Evolutionary conservation across 208 protist genomes (phyloP), one percentile per base, ranked within the genome.

Genomic region (Trypanosoma brucei): DNA sequence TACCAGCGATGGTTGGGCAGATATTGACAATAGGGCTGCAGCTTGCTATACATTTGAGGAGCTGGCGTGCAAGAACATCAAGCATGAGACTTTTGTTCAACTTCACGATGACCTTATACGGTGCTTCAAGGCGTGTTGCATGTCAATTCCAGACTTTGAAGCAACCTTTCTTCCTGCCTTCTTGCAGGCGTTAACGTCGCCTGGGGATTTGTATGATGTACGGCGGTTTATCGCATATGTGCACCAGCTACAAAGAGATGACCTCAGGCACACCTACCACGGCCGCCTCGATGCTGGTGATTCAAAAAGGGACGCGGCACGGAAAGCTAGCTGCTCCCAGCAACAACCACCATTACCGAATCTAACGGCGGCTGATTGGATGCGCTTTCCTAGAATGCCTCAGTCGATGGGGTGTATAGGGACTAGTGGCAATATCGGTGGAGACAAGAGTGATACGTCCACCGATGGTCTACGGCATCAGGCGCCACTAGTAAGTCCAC

Each of bases 81-180:
- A 68, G 55, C 57, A 64, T 36, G 69, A 75, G 42, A 2, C 14
- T 38, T 64, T 75, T 55, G 57, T 59, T 45, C 61, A 59, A n/a
- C 42, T 75, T 36, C 56, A 75, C 57, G 62, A 75, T 31, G 69
- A 75, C 31, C 42, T 75, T 14, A 31, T 75, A 31, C 69, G 69
- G 38, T 33, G 38, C 3, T 62, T 75, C 51, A 75, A 61, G 49
- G 69, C 49, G 0, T 54, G 55, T 13, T 65, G 63, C 52, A 51
- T 62, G 35, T 22, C 55, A 3, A 62, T 65, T 59, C 62, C 69
- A n/a, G 55, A 68, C 53, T 75, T 75, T 65, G 52, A 30, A 45
- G 38, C 30, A 13, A 52, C 22, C 38, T 75, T 68, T 56, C 45
- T 68, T 4, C 59, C 52, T 2, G 33, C 51, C 0, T 68, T 75